Evolutionary conservation across 2,329 filamentous ascomycete genomes (phyloP).

Genomic region (Calonectria montana): DNA sequence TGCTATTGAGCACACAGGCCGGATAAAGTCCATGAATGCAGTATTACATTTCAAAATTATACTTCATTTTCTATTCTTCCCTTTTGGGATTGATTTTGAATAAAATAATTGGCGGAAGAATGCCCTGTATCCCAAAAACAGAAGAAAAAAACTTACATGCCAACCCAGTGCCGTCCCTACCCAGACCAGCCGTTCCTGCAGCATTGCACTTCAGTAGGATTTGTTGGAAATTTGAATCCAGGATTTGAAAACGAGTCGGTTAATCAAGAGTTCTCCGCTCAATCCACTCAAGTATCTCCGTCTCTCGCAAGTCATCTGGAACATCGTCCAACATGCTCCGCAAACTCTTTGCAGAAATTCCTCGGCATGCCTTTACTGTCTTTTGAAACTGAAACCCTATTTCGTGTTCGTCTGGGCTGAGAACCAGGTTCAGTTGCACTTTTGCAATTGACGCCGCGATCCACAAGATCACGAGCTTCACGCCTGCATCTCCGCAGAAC

Average conservation of each 20-base stretch:
- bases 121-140: background rate
- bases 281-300: slow-evolving; percentile 32
- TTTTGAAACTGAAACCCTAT: slow-evolving; percentile 28
- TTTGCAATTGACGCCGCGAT: slow-evolving; percentile 43
- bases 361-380: slow-evolving; percentile 11
- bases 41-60: background rate
- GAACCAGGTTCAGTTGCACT: slow-evolving; percentile 33
- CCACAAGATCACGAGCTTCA: slow-evolving; percentile 48
- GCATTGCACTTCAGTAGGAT: background rate
- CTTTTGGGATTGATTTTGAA: background rate
- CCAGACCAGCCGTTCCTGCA: background rate
- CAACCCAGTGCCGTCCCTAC: background rate
- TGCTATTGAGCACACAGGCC: background rate
- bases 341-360: background rate
- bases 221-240: background rate
- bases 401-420: slow-evolving; percentile 32
- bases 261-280: background rate
- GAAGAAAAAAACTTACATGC: background rate
- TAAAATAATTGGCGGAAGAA: background rate
- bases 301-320: slow-evolving; percentile 15
- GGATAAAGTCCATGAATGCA: background rate
- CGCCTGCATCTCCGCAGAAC: slow-evolving; percentile 47
- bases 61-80: background rate
- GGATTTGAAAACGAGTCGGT: background rate
- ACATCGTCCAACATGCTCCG: slow-evolving; percentile 21